These are phyloP conservation scores for Volvariella volvacea DNA, from an alignment of 1,284 basidiomycete species.

Conservation along the genomic window DNA sequence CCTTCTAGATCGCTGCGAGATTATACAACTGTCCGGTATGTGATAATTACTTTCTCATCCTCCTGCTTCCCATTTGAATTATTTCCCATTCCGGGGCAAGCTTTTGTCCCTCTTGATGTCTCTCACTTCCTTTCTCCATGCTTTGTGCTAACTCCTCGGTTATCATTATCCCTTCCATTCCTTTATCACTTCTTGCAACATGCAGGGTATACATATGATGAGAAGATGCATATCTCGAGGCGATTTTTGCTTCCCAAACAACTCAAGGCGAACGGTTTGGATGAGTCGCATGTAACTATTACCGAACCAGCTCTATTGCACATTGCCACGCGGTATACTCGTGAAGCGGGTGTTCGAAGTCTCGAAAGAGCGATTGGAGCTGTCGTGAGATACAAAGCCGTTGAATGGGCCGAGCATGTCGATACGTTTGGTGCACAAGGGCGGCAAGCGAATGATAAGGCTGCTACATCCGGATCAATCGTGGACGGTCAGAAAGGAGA, in stretches of 20 bases:
- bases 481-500: constrained; percentile 13
- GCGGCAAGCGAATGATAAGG: constrained; percentile 10
- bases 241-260: constrained; percentile 86
- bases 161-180: constrained; percentile 6
- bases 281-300: constrained; percentile 45
- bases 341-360: constrained; percentile 88
- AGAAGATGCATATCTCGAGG: constrained; percentile 85
- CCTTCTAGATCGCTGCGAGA: constrained; percentile 70
- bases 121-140: neutral
- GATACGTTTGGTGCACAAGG: constrained; percentile 26
- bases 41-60: constrained; percentile 1
- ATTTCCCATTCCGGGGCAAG: neutral
- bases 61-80: constrained; percentile 11
- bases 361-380: constrained; percentile 85
- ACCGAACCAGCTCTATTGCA: constrained; percentile 65
- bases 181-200: constrained; percentile 14
- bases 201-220: constrained; percentile 80
- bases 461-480: too few relatives aligned
- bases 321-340: constrained; percentile 75
- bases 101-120: too few relatives aligned
- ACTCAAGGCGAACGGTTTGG: constrained; percentile 62
- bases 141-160: neutral
- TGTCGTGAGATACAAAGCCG: constrained; percentile 82
- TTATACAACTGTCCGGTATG: constrained; percentile 61
- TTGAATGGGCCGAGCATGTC: constrained; percentile 76